Evolutionary conservation across 129 eudicot species (phyloP).

Genomic region (Pulicaria dysenterica): DNA sequence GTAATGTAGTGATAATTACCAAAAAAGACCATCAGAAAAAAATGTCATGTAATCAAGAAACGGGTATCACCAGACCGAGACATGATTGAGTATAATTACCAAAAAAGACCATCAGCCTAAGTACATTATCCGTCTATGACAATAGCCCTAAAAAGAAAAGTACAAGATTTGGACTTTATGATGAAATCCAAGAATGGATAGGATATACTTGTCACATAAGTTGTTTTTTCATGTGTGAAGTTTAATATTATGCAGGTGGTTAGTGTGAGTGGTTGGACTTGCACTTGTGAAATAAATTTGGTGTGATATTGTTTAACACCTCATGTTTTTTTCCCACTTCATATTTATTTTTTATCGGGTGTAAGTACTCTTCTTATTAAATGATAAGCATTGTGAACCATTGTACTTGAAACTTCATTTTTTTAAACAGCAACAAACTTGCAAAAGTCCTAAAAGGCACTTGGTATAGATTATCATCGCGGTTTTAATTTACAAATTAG

Average conservation of each 20-base stretch:
- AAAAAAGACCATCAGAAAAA: no score
- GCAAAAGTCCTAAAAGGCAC: no score
- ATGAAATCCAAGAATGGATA: slow-evolving; percentile 14
- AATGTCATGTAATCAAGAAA: no score
- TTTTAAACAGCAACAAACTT: no score
- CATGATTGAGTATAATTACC: no score
- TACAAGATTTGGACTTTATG: neutral
- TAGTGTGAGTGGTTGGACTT: slow-evolving; percentile 22
- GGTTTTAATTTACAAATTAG: neutral
- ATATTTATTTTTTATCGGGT: neutral
- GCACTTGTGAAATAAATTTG: slow-evolving; percentile 10
- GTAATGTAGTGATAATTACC: no score
- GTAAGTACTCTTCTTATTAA: neutral
- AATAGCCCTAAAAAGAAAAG: neutral
- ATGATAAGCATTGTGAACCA: neutral
- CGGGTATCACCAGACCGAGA: no score
- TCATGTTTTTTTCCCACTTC: no score
- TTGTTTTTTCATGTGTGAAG: slow-evolving; percentile 22
- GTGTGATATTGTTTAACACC: neutral
- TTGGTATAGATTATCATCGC: no score
- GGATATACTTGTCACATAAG: neutral
- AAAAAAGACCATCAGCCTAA: no score
- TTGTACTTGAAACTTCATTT: neutral
- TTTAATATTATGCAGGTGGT: neutral
- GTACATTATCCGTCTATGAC: no score